Conservation (phyloP, 345 rosid genomes). For the Brassica nigra region DNA sequence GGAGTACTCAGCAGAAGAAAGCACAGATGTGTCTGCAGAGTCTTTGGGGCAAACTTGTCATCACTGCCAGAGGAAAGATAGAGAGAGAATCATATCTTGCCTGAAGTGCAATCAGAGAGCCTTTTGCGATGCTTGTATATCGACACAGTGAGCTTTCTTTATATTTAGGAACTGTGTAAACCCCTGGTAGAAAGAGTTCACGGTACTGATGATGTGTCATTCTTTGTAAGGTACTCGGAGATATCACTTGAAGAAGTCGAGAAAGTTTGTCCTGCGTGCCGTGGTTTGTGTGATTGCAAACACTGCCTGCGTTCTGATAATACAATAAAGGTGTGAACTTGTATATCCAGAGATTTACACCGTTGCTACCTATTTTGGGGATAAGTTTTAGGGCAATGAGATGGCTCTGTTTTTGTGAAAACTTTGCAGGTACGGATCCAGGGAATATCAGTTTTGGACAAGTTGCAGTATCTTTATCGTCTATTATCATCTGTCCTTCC, state of each 20-base stretch:
- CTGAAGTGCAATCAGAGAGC: slow-evolving; percentile 82
- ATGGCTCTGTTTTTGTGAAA: slow-evolving; percentile 21
- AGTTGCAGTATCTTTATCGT: slow-evolving; percentile 75
- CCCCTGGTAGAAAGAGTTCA: neutral
- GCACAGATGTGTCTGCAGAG: slow-evolving; percentile 69
- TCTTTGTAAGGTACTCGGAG: slow-evolving; percentile 61
- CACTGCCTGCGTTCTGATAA: slow-evolving; percentile 82
- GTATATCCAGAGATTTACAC: slow-evolving; percentile 7
- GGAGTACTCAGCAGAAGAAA: slow-evolving; percentile 68
- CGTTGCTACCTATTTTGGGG: neutral
- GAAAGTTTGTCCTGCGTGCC: slow-evolving; percentile 93
- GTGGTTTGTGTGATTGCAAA: slow-evolving; percentile 90
- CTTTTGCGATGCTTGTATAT: slow-evolving; percentile 76
- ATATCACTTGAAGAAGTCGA: slow-evolving; percentile 73
- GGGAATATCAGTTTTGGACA: slow-evolving; percentile 80
- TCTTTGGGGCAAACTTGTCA: slow-evolving; percentile 78
- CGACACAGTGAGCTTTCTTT: slow-evolving; percentile 58
- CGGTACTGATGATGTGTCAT: slow-evolving; percentile 12
- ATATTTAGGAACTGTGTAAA: neutral
- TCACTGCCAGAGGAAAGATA: slow-evolving; percentile 72
- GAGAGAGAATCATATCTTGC: slow-evolving; percentile 71
- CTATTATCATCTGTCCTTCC: slow-evolving; percentile 89
- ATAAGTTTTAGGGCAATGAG: neutral
- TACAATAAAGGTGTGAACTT: slow-evolving; percentile 68
- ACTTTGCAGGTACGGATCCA: slow-evolving; percentile 68